Conservation (phyloP, 2,329 filamentous ascomycete species). For the Colletotrichum falcatum region DNA sequence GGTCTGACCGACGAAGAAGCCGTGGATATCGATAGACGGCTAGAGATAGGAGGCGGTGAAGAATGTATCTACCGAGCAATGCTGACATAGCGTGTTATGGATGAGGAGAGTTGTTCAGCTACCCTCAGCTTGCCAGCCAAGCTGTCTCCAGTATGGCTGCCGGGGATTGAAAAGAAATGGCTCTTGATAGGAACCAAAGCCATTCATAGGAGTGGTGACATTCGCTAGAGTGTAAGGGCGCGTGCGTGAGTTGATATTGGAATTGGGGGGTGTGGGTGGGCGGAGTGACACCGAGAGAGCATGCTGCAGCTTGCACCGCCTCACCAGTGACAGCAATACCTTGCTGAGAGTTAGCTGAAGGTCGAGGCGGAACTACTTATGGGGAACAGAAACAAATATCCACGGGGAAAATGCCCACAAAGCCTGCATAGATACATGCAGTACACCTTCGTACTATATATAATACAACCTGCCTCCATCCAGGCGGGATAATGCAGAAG, state of each 20-base stretch:
- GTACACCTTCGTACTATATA: constrained; percentile 22
- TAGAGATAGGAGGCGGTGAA: not conserved
- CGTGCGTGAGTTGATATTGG: not conserved
- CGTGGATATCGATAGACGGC: not conserved
- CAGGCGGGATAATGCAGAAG: not conserved
- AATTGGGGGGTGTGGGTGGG: not conserved
- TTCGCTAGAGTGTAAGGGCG: not conserved
- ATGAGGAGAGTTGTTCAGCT: not conserved
- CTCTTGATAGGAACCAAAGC: not conserved
- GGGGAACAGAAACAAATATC: not conserved
- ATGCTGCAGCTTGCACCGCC: not conserved
- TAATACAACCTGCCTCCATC: constrained; percentile 23
- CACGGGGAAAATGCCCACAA: not conserved
- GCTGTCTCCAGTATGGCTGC: not conserved
- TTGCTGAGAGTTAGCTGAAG: not conserved
- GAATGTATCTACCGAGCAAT: not conserved
- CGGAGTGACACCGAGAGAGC: not conserved
- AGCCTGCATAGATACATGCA: constrained; percentile 13
- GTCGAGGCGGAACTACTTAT: not conserved
- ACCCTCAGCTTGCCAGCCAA: not conserved
- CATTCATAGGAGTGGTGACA: not conserved
- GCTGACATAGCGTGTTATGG: too few relatives aligned
- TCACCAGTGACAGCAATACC: not conserved
- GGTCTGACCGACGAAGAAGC: not conserved
- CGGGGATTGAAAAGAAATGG: not conserved